Percentiles rank a stretch among this genome's conserved stretches.
Conservation (phyloP, 768 basidiomycete genomes). For the Mycena polygramma region DNA sequence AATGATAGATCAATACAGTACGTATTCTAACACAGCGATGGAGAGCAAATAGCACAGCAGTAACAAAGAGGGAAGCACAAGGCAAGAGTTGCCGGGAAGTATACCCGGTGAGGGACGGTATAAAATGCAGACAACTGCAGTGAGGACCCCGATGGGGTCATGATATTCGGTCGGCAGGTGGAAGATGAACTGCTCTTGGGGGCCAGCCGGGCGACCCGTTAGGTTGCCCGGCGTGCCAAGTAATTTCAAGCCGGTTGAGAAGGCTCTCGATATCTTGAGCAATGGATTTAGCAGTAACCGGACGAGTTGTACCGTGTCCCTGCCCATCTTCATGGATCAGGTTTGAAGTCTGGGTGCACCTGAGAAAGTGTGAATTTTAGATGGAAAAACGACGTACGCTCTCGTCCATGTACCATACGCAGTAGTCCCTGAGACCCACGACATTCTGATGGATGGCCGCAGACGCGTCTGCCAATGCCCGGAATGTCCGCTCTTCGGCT, state of each 20-base stretch:
- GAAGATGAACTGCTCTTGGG: not conserved
- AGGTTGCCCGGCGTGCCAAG: not conserved
- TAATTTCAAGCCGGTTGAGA: not conserved
- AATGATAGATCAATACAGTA: too few species aligned
- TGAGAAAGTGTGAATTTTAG: too few species aligned
- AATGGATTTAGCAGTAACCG: not conserved
- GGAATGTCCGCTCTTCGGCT: not conserved
- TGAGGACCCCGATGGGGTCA: not conserved
- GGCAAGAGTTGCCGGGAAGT: too few species aligned
- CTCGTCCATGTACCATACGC: not conserved
- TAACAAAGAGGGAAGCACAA: too few species aligned
- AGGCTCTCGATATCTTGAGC: not conserved
- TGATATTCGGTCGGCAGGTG: not conserved
- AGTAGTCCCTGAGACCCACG: not conserved
- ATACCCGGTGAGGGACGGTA: not conserved
- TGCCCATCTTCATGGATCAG: too few species aligned
- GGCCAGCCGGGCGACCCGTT: not conserved
- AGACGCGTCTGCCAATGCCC: not conserved
- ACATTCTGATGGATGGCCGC: not conserved
- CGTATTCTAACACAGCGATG: too few species aligned
- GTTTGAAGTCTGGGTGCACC: too few species aligned
- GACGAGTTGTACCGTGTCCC: too few species aligned
- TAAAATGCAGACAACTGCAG: not conserved
- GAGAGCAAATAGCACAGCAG: too few species aligned
- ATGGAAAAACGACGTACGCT: not conserved